Base-by-base conservation (phyloP, 1,139 yeast genomes). In the Kurtzmaniella quercitrusa region DNA sequence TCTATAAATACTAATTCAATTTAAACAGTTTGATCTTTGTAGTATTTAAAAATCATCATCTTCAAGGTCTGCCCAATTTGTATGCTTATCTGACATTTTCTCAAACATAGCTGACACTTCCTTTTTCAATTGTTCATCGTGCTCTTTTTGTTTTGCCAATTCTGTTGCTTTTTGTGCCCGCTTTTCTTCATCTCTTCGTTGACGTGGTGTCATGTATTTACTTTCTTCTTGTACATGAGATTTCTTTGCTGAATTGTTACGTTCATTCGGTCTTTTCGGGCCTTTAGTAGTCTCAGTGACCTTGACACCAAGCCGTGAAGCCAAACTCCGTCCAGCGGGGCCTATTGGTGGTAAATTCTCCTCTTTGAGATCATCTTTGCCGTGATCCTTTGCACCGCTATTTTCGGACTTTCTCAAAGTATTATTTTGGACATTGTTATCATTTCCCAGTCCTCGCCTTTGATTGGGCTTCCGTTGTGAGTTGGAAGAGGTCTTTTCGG, bases 1-100 rank as follows among this genome's bases (percentile, higher is more conserved):
- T 7, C 9, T 7, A 21, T 21, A 21, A 7, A 6, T 9, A 21
- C 9, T 21, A 21, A 9, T 21, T n/a, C n/a, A n/a, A n/a, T n/a
- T n/a, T n/a, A 21, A 7, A 21, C 23, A 21, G 6, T 7, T 21
- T 9, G 23, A 21, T 21, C 23, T 14, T 3, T 26, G n/a, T 9
- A 26, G n/a, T 26, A 12, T 26, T 5, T 85, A 79, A 35, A 32
- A 39, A 12, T 46, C 46, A 9, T 51, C 57, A 39, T 55, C 59
- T 40, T 53, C 56, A 28, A 55, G 43, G 41, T 63, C 67, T 11
- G 74, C 74, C 74, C 74, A 68, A 45, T 57, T 65, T 19, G 61
- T 47, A 19, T 60, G 51, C 17, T 59, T 55, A 43, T 57, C 57
- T 33, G 56, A 60, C 56, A 66, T 56, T 45, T 62, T 63, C 40